Evolutionary conservation across 1,284 basidiomycete genomes (phyloP).

Genomic region (Moesziomyces aphidis): DNA sequence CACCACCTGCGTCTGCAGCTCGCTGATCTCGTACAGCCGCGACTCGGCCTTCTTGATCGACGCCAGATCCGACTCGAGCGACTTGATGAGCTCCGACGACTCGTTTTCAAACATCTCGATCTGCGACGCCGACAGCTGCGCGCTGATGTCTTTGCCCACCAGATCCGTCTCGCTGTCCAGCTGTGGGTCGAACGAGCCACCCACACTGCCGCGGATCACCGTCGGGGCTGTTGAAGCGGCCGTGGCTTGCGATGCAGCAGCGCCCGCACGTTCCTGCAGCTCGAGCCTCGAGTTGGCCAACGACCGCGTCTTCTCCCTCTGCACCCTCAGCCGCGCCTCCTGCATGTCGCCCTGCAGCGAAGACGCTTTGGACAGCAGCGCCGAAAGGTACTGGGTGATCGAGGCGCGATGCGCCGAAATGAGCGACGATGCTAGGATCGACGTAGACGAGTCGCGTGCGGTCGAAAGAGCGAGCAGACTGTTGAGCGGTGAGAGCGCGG

Average conservation of each 20-base stretch:
- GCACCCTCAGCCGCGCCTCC: conserved; percentile 70
- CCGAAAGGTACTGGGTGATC: conserved; percentile 85
- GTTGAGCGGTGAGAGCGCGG: conserved; percentile 21
- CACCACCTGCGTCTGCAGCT: conserved; percentile 87
- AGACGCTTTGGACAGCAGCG: conserved; percentile 80
- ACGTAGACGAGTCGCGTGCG: conserved; percentile 45
- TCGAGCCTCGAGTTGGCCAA: conserved; percentile 37
- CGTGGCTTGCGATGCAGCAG: conserved; percentile 6
- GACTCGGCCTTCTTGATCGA: conserved; percentile 89
- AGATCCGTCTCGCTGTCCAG: conserved; percentile 32
- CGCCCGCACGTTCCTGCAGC: conserved; percentile 14
- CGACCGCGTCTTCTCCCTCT: conserved; percentile 48
- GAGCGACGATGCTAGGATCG: conserved; percentile 65
- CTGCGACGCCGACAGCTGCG: conserved; percentile 74
- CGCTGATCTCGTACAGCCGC: conserved; percentile 86
- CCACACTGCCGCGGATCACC: conserved; percentile 46
- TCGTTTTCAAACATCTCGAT: conserved; percentile 91
- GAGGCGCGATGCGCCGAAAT: conserved; percentile 83
- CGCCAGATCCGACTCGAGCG: conserved; percentile 83
- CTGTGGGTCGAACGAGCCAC: conserved; percentile 41
- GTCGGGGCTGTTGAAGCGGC: conserved; percentile 13
- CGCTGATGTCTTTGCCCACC: conserved; percentile 47
- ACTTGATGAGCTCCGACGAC: conserved; percentile 83
- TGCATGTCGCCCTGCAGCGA: conserved; percentile 85
- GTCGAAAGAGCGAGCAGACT: conserved; percentile 42